phyloP scores from a whole-genome alignment of 768 basidiomycete species.

The Cystoderma amianthinum region DNA sequence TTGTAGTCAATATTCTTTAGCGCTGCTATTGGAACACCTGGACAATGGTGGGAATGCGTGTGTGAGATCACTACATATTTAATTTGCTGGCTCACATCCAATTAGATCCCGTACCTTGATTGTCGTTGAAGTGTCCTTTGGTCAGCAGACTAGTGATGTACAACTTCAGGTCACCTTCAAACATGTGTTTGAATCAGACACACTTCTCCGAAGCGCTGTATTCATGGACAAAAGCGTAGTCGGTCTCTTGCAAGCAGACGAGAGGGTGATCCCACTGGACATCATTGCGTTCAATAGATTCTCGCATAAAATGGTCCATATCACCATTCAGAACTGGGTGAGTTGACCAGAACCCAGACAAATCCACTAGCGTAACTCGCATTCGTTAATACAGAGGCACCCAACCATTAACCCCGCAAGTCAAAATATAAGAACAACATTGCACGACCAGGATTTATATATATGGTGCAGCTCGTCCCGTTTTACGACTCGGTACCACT shows the following conservation, averaged over 20 bases:
- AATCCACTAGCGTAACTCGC: too few relatives aligned
- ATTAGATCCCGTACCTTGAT: too few relatives aligned
- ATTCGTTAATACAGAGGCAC: not conserved
- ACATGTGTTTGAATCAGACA: too few relatives aligned
- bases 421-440: constrained; percentile 13
- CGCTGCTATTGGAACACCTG: constrained; percentile 8
- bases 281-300: constrained; percentile 14
- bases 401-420: constrained; percentile 5
- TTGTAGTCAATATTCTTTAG: constrained; percentile 17
- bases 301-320: constrained; percentile 8
- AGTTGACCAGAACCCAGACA: too few relatives aligned
- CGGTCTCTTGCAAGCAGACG: constrained; percentile 13
- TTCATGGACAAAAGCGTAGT: constrained; percentile 19
- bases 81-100: too few relatives aligned
- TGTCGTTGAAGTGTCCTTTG: too few relatives aligned
- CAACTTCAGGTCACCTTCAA: too few relatives aligned
- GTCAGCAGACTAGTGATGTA: too few relatives aligned
- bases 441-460: constrained; percentile 10
- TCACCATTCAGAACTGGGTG: constrained; percentile 12
- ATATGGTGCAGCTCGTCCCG: constrained; percentile 7
- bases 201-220: too few relatives aligned
- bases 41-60: not conserved
- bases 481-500: constrained; percentile 7
- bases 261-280: not conserved
- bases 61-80: not conserved